Conservation (phyloP, 805 yeast species). For the Pichia pseudocactophila region DNA sequence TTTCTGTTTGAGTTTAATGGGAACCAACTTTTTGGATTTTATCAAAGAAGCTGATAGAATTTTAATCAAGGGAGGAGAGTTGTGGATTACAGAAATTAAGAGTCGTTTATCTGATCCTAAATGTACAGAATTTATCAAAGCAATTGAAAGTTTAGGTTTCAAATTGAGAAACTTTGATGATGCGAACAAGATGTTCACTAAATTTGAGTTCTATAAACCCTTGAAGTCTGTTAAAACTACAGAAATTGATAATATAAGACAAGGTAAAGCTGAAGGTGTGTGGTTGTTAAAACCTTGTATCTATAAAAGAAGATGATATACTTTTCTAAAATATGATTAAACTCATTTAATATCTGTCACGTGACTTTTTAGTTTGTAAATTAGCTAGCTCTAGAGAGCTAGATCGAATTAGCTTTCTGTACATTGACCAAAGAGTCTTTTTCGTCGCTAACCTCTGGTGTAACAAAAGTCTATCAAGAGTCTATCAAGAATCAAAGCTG, state of each 20-base stretch:
- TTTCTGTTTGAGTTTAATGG: constrained; percentile 93
- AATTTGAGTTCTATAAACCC: constrained; percentile 92
- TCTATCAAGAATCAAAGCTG: background rate
- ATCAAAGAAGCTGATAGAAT: constrained; percentile 83
- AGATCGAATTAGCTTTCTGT: too few species aligned
- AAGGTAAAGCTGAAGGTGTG: constrained; percentile 62
- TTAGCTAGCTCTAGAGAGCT: too few species aligned
- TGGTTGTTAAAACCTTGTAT: constrained; percentile 95
- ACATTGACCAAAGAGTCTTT: too few species aligned
- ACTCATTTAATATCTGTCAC: too few species aligned
- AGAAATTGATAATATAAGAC: constrained; percentile 46
- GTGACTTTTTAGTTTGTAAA: too few species aligned
- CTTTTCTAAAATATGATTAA: background rate
- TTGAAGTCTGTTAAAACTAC: constrained; percentile 58
- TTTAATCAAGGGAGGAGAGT: constrained; percentile 81
- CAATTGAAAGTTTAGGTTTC: constrained; percentile 71
- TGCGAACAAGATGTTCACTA: constrained; percentile 83
- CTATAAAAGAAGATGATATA: constrained; percentile 72
- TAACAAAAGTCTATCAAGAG: background rate
- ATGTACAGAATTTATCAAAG: constrained; percentile 74
- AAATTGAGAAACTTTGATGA: constrained; percentile 84
- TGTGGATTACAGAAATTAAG: constrained; percentile 97
- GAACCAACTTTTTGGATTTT: constrained; percentile 90
- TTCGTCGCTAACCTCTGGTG: too few species aligned
- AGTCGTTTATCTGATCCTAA: constrained; percentile 73